Evolutionary conservation across 2,329 filamentous ascomycete genomes (phyloP), one percentile per base, ranked within the genome.

Genomic region (Didymosphaeria variabile): DNA sequence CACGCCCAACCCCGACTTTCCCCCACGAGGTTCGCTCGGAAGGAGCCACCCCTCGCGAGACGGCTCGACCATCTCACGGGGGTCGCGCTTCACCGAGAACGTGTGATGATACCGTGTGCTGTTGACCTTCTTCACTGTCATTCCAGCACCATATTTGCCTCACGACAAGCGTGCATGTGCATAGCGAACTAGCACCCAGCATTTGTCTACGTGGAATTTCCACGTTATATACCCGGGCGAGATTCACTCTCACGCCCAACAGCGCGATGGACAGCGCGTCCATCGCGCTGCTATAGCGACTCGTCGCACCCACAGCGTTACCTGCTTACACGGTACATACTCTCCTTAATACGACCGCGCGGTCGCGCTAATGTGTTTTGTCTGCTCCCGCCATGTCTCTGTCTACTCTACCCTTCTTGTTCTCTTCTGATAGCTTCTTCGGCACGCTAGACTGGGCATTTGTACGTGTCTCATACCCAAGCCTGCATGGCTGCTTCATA

Each of bases 81-180:
- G 79, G 51, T 83, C 81, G 42, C 75, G 75, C 58, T 83, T 83
- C 64, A 82, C 80, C 42, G 81, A 83, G 74, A 80, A 83, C 70
- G 81, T 82, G 49, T 79, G 67, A 78, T 61, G 68, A 70, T 57
- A 40, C 57, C 51, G 23, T 63, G 23, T 59, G 64, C 47, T 55
- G 57, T 57, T 71, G 61, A 62, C 51, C 55, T 71, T 71, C 63
- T 66, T 42, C 59, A 65, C 70, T 63, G 65, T 71, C 68, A 49
- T 66, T 71, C 62, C 59, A 60, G 64, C 63, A 59, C 54, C 47
- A 52, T 58, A 38, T 57, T 63, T 66, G 51, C 34, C 59, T 71
- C 61, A 71, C 59, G 70, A 70, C 66, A 70, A 62, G 65, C 67
- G 66, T 67, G 67, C 63, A 67, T 61, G 63, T 72, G 69, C 66